phyloP scores from a whole-genome alignment of 2,329 filamentous ascomycete genomes.

The Aphanoascus verrucosus region DNA sequence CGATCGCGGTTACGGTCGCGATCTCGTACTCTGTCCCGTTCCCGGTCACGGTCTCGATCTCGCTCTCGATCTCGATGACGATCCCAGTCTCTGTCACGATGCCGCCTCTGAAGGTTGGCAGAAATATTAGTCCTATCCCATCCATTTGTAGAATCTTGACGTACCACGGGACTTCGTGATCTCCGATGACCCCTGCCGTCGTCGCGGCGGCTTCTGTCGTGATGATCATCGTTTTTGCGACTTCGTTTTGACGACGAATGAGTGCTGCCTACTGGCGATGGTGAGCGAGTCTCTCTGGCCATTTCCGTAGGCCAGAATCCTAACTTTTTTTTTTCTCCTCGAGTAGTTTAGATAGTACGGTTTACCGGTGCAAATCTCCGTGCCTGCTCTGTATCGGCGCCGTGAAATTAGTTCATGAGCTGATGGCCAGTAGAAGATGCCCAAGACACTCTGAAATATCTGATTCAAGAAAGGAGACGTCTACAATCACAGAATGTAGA shows the following conservation, averaged over 20 bases:
- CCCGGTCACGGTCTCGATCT: slow-evolving; percentile 39
- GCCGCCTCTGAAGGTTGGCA: slow-evolving; percentile 47
- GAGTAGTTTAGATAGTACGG: neutral
- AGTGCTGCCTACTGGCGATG: slow-evolving; percentile 84
- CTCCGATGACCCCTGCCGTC: slow-evolving; percentile 39
- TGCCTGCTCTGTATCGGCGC: neutral
- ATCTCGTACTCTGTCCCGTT: slow-evolving; percentile 48
- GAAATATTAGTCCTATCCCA: slow-evolving; percentile 6
- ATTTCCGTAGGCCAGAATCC: slow-evolving; percentile 45
- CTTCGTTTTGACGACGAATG: slow-evolving; percentile 58
- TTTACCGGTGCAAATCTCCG: slow-evolving; percentile 1
- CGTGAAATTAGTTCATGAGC: neutral
- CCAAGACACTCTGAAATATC: neutral
- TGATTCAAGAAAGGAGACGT: neutral
- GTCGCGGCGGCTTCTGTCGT: slow-evolving; percentile 43
- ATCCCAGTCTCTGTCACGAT: slow-evolving; percentile 24
- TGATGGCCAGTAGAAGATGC: neutral
- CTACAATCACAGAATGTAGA: neutral
- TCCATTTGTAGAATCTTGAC: slow-evolving; percentile 14
- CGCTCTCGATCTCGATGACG: slow-evolving; percentile 16
- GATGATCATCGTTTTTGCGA: slow-evolving; percentile 44
- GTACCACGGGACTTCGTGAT: slow-evolving; percentile 41
- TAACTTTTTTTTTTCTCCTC: slow-evolving; percentile 12
- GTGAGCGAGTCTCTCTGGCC: slow-evolving; percentile 65
- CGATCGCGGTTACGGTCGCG: slow-evolving; percentile 52